Evolutionary conservation across 805 yeast genomes (phyloP), one percentile per base, ranked within the genome.

Genomic region (Schwanniomyces occidentalis): DNA sequence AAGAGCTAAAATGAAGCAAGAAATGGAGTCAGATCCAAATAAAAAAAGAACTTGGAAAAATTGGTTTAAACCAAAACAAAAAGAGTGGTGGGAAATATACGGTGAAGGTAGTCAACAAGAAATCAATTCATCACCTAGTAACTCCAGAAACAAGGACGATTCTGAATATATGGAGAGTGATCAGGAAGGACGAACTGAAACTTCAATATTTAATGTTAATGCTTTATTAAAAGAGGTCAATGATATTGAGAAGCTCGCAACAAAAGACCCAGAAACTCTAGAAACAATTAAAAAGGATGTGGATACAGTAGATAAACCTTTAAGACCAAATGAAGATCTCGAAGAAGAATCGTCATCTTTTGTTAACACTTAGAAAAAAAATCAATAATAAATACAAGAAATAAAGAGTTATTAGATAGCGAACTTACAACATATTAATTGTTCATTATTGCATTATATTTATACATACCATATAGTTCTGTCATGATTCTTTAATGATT

Each of bases 11-110:
- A 67, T 80, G 70, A 73, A 71, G 33, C 46, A 58, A 35, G 78
- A 72, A 24, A 55, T 64, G 34, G 61, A 61, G 9, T 47, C 43
- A 18, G 40, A 46, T n/a, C 35, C 39, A 15, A 33, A 40, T 21
- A 60, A 61, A 34, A 61, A 65, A 42, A 69, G 65, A 34, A 53
- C 66, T 0, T 77, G 82, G 81, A 61, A 54, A 41, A 54, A 65
- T 44, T 69, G 78, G 76, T 67, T 70, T 44, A 59, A 52, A 36
- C 71, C 74, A 2, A 69, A 67, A 42, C 71, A 62, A 48, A 75
- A 71, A 46, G 76, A 72, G 34, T 76, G 82, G 81, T 76, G 82
- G 82, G 76, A 73, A 24, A 65, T 70, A 44, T 65, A 65, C 40
- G 73, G 71, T 32, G 71, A 69, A 46, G 58, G 64, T 25, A 16